Evolutionary conservation across 2,329 filamentous ascomycete species (phyloP), one percentile per base, ranked within the genome.

Genomic region (Neodidymelliopsis sp.): DNA sequence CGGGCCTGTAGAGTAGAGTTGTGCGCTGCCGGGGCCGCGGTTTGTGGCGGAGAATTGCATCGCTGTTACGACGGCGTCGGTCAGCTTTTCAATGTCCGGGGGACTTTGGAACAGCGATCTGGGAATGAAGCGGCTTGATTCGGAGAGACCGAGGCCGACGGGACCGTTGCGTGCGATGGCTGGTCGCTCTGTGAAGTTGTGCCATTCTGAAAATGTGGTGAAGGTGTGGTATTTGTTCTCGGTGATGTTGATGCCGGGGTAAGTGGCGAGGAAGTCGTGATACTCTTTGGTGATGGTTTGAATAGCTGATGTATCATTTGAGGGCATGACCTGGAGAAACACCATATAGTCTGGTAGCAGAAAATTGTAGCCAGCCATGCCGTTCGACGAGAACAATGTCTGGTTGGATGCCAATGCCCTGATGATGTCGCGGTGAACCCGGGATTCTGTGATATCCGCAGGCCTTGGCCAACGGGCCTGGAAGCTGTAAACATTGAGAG

Each of bases 301-400:
- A 39, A 73, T 56, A 6, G 60, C 59, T 7, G 56, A 46, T 2
- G 57, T 56, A 36, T 71, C 57, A 9, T 35, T 51, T 8, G 60
- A 65, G 8, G 70, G 70, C 31, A 65, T 42, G 13, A 73, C 50
- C 30, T 71, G 67, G 7, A 71, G 49, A 3, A 66, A 70, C 1
- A 69, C 52, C 37, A 71, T 67, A 25, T 66, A 63, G 40, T 69
- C 53, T 22, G 59, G 60, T 6, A 63, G 53, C 7, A 73, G 11
- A 46, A 73, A 73, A 47, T 72, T 71, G 54, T 70, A 73, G 27
- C 70, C 70, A 5, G 68, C 66, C 9, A 73, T 59, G 6, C 69
- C 64, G 23, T 66, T 48, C 6, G 59, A 37, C 3, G 65, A 59
- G 45, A 71, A 72, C 2, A 53, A 36, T 4, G 61, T 47, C 47